These are phyloP conservation scores for Gynandropsis gynandra DNA, from an alignment of 345 rosid genomes.

Conservation along the genomic window DNA sequence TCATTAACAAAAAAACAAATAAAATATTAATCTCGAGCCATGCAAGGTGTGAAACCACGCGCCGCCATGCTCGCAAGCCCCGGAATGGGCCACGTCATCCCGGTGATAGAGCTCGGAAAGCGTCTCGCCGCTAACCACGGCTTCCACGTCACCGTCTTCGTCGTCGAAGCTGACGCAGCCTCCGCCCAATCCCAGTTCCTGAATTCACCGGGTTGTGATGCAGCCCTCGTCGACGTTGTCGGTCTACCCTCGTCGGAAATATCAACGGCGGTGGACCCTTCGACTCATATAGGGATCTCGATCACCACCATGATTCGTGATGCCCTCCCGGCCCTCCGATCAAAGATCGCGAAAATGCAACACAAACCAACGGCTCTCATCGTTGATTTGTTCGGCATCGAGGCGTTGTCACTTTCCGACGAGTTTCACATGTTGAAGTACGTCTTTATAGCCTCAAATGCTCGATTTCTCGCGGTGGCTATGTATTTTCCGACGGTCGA, in stretches of 20 bases:
- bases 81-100: slow-evolving; percentile 68
- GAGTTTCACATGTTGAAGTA: slow-evolving; percentile 46
- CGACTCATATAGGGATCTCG: slow-evolving; percentile 27
- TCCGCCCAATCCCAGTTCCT: slow-evolving; percentile 29
- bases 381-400: slow-evolving; percentile 49
- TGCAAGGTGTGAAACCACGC: slow-evolving; percentile 34
- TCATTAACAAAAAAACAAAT: not conserved
- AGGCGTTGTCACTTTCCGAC: slow-evolving; percentile 35
- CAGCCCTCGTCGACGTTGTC: slow-evolving; percentile 26
- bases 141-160: slow-evolving; percentile 39
- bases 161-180: slow-evolving; percentile 32
- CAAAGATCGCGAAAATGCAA: slow-evolving; percentile 33
- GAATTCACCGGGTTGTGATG: slow-evolving; percentile 6
- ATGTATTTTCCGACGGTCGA: slow-evolving; percentile 35
- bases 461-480: slow-evolving; percentile 46
- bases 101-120: slow-evolving; percentile 50
- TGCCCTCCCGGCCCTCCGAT: slow-evolving; percentile 36
- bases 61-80: slow-evolving; percentile 54
- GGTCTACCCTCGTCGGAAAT: slow-evolving; percentile 34
- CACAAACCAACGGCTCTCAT: slow-evolving; percentile 38
- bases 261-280: slow-evolving; percentile 20
- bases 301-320: slow-evolving; percentile 33
- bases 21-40: slow-evolving; percentile 5
- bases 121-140: slow-evolving; percentile 35
- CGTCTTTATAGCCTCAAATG: slow-evolving; percentile 40